Conservation (phyloP, 345 rosid genomes). For the Eucalyptus tenuipes region DNA sequence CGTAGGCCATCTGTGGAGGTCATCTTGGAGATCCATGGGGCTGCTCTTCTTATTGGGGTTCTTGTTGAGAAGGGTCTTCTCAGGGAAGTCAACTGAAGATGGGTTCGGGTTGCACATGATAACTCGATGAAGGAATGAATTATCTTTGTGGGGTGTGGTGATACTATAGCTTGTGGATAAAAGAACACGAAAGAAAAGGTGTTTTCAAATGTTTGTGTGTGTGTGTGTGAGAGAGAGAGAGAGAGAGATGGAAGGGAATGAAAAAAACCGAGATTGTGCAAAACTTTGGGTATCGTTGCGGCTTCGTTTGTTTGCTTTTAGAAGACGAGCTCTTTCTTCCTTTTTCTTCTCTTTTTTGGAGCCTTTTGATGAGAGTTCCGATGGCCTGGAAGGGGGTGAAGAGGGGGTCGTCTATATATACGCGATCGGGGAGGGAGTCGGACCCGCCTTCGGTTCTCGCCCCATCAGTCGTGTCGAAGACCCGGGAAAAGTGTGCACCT, state of each 20-base stretch:
- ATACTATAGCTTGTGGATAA: neutral
- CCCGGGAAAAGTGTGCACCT: neutral
- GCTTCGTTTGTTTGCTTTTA: neutral
- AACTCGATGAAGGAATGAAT: neutral
- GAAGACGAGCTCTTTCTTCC: neutral
- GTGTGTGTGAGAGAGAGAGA: neutral
- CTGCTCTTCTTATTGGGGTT: constrained; percentile 17
- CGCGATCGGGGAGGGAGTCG: neutral
- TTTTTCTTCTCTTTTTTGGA: neutral
- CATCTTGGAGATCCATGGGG: constrained; percentile 1
- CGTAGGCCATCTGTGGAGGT: constrained; percentile 67
- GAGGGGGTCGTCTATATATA: neutral
- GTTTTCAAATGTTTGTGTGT: neutral
- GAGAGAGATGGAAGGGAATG: neutral
- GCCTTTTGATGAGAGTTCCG: neutral
- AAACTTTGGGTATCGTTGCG: neutral
- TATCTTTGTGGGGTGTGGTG: neutral
- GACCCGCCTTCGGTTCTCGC: neutral
- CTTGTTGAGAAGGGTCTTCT: constrained; percentile 17
- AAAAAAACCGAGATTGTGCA: neutral
- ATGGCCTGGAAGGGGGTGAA: neutral
- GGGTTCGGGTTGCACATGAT: constrained; percentile 55
- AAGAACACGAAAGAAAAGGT: neutral
- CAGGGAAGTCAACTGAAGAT: constrained; percentile 36
- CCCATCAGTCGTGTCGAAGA: neutral